Evolutionary conservation across 1,284 basidiomycete genomes (phyloP), one percentile per base, ranked within the genome.

Genomic region (Chondrostereum purpureum): DNA sequence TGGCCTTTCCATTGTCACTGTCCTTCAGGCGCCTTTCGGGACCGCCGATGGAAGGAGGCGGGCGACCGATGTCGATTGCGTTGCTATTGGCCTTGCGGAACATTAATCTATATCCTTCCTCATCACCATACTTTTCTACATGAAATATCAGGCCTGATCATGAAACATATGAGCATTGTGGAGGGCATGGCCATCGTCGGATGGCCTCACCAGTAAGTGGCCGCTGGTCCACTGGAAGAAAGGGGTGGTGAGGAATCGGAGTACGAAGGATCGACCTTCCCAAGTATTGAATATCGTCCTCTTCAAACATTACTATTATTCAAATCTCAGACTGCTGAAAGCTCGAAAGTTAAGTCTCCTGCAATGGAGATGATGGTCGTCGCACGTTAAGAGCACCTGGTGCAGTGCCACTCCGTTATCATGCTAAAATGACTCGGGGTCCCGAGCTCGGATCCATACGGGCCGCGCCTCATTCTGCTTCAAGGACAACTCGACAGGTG

Each of bases 1-100:
- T 67, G 4, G 76, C 77, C 47, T 57, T 62, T 8, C 56, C 59
- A 17, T 19, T 24, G 18, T 56, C 55, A 36, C 60, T 65, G 49
- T 63, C 60, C 48, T 64, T 58, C 27, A 58, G 52, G 37, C 49
- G 45, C 51, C 53, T 54, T 44, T 55, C 49, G 43, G 60, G 59
- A 37, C 57, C 48, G 45, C 68, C 61, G 40, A 64, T 59, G 16
- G 56, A 63, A 2, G 62, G 62, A 14, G 73, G 67, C 34, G 71
- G 72, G 41, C 80, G 75, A 17, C 80, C 80, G 50, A 83, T 74
- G 41, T 70, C 65, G n/a, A 82, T 62, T 31, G 72, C 69, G 20
- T 63, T 62, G 17, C 68, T 67, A 31, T 60, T 60, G 14, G 61
- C 50, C 53, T 73, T 71, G 51, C 58, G 61, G 59, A 75, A 80